These are phyloP conservation scores for Gypsophila paniculata DNA, from an alignment of 179 eudicot species.

Conservation along the genomic window DNA sequence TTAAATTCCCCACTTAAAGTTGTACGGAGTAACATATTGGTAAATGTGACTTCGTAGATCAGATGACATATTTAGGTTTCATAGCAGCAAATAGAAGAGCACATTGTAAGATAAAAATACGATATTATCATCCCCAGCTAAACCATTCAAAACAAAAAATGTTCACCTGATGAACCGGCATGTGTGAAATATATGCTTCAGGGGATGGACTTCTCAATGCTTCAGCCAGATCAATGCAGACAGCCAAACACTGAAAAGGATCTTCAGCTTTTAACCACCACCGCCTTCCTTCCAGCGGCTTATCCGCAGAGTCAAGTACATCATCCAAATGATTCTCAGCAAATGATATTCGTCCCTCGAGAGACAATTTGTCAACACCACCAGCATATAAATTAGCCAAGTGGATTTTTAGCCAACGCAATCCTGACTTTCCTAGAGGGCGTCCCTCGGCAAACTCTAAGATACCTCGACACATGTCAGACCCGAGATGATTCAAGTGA, in stretches of 20 bases:
- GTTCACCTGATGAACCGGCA: conserved; percentile 88
- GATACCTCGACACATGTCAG: conserved; percentile 88
- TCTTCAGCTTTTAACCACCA: conserved; percentile 99
- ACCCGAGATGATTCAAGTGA: conserved; percentile 88
- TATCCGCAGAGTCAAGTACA: conserved; percentile 85
- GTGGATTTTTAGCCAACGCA: conserved; percentile 86
- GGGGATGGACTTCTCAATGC: conserved; percentile 85
- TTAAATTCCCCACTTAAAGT: neutral
- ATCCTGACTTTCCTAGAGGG: conserved; percentile 74
- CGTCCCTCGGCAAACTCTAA: conserved; percentile 92
- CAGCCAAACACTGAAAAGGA: conserved; percentile 93
- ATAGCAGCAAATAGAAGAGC: neutral
- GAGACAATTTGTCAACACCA: conserved; percentile 91
- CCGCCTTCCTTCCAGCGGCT: conserved; percentile 84
- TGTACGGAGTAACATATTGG: neutral
- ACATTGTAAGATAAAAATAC: neutral
- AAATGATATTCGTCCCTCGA: conserved; percentile 74
- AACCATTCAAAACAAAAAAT: conserved; percentile 10
- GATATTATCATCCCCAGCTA: neutral
- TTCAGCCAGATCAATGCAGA: conserved; percentile 71
- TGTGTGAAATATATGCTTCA: conserved; percentile 68
- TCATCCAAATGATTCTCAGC: conserved; percentile 86
- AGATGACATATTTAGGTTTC: neutral
- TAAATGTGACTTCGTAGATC: neutral
- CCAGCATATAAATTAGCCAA: conserved; percentile 87